Percentiles rank a stretch among this genome's conserved stretches.
Evolutionary conservation across 306 rosid species (phyloP).

Genomic region (Casuarina equisetifolia): DNA sequence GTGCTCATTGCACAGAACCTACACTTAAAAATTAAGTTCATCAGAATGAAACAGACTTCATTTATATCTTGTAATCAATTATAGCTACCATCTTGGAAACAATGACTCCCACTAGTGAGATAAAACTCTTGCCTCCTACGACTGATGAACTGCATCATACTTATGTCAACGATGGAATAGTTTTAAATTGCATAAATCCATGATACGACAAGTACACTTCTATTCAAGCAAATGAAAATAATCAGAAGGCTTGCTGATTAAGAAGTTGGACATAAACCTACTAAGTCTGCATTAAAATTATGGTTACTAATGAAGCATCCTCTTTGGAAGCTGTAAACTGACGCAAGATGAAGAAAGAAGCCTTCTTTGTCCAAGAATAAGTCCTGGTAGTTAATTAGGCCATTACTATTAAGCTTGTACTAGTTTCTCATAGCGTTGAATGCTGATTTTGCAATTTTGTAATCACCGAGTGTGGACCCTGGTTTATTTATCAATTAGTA

Average conservation of each 20-base stretch:
- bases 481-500: no score
- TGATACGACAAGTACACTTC: neutral
- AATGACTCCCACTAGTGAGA: neutral
- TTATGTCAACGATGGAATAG: neutral
- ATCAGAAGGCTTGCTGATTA: neutral
- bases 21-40: neutral
- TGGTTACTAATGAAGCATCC: neutral
- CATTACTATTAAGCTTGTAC: no score
- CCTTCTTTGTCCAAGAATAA: no score
- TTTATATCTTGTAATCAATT: slow-evolving; percentile 15
- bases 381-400: no score
- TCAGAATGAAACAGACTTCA: neutral
- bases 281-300: neutral
- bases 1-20: slow-evolving; percentile 56
- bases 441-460: no score
- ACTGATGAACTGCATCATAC: neutral
- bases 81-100: neutral
- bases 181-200: neutral
- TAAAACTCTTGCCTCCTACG: neutral
- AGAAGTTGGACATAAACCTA: neutral
- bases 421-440: no score
- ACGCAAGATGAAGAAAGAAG: neutral
- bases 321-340: no score
- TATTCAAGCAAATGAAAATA: neutral
- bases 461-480: no score